These are phyloP conservation scores for Beauveria caledonica DNA, from an alignment of 2,329 filamentous ascomycete genomes.

Conservation along the genomic window DNA sequence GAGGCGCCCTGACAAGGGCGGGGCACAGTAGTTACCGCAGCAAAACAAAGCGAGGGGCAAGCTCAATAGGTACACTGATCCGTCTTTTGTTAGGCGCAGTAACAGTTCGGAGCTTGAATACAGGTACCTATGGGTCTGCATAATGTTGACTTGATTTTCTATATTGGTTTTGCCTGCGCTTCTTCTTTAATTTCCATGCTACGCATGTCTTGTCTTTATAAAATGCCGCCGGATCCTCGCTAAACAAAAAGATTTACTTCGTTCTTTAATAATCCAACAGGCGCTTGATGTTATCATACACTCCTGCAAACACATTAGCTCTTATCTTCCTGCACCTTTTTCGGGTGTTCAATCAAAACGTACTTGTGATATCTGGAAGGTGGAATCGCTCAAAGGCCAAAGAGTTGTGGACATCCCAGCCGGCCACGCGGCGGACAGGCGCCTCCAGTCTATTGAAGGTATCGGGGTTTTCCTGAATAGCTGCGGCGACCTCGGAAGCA, in stretches of 20 bases:
- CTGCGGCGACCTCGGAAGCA: conserved; percentile 81
- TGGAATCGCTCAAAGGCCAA: conserved; percentile 73
- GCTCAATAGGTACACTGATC: not conserved
- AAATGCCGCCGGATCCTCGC: not conserved
- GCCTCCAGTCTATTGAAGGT: conserved; percentile 81
- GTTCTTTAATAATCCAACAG: conserved; percentile 52
- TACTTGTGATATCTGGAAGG: conserved; percentile 78
- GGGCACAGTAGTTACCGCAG: not conserved
- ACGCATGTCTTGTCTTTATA: not conserved
- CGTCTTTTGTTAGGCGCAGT: not conserved
- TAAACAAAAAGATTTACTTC: not conserved
- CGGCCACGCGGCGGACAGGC: conserved; percentile 74
- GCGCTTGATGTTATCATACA: conserved; percentile 64
- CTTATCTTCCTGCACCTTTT: not conserved
- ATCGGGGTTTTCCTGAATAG: conserved; percentile 67
- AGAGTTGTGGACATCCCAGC: conserved; percentile 82
- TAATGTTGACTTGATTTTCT: not conserved
- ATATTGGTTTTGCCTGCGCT: not conserved
- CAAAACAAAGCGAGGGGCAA: conserved; percentile 1
- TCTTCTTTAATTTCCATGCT: not conserved
- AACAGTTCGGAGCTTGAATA: too few species aligned
- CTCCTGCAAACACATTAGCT: conserved; percentile 35
- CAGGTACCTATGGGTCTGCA: not conserved
- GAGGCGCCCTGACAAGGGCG: conserved; percentile 9
- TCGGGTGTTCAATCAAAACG: conserved; percentile 28